Base-by-base conservation (phyloP, 2,329 filamentous ascomycete species). In the Ophiognomonia clavigignenti-juglandacearum region DNA sequence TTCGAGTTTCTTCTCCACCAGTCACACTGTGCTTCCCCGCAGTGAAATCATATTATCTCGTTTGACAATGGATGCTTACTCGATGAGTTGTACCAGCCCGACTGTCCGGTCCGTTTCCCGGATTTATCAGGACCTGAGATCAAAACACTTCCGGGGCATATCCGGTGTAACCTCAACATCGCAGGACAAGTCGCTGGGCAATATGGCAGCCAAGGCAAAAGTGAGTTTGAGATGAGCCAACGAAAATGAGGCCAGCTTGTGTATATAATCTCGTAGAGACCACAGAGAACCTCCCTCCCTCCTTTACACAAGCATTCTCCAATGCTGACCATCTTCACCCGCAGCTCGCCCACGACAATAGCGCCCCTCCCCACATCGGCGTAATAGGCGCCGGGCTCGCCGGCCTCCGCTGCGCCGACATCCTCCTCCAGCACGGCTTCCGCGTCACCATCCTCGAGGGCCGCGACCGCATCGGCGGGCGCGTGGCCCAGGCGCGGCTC, bases 361-460 rank as follows among this genome's bases (percentile, higher is more conserved):
- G 24, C 10, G 24, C 55, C 29, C 67, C 63, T 48, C 75, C 77
- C 7, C 80, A 81, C 52, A 65, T 88, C 34, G 81, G 78, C 26
- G 69, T 90, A n/a, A 66, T 90, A 32, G 86, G 85, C 16, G 85
- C 83, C 32, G 85, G 85, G 5, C 70, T 88, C 22, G 75, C 85
- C 6, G 85, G 85, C 0, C 69, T 90, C n/a, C 74, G 84, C 53
- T 86, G 83, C 59, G 83, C 85, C 43, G 82, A 87, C 54, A 62
- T 88, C 2, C 67, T 90, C 0, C 65, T 86, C 3, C 72, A 77
- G 46, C 71, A 80, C 59, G 84, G 83, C 14, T 80, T 83, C 57
- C 69, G 74, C 32, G 85, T 89, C 11, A 86, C 84, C 0, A 70
- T 89, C 11, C 67, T 88, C 16, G 85, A 90, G 61, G 86, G 78